Evolutionary conservation across 768 basidiomycete species (phyloP), one percentile per base, ranked within the genome.

Genomic region (Xanthoconium stramineum): DNA sequence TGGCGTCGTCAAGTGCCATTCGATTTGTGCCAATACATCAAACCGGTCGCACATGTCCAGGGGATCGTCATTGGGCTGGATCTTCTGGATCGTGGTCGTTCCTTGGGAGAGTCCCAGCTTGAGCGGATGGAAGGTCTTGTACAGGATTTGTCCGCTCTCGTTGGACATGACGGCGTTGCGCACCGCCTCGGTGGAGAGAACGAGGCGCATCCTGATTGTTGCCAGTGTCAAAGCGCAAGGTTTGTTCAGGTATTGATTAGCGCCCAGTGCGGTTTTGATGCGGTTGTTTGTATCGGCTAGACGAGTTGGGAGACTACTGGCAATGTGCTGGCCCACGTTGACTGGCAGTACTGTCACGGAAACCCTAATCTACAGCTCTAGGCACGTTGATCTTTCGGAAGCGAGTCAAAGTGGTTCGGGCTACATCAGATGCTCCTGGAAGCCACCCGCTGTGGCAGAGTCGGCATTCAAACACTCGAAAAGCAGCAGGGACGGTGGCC

Each of bases 41-140:
- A 73, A 73, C 5, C 64, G 60, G 47, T 72, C 68, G 7, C 29
- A 59, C 65, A 69, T 65, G 30, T 68, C 65, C 51, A 29, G 30
- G 3, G 59, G 24, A 4, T 60, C 57, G 7, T 56, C 33, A 46
- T 61, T 72, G 10, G 65, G 54, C 30, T 39, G 60, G 47, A 66
- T 58, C 46, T 65, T 71, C 43, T 59, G 30, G 43, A 71, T 37
- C 28, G 60, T 69, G 11, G 71, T 66, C 43, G 49, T 63, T 10
- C 64, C 55, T 20, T 38, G 36, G 30, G 37, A 38, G 28, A n/a
- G 7, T 9, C 38, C 50, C 6, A 37, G 12, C 15, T 30, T 36
- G 29, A 51, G 20, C 17, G 45, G 20, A 17, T 38, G 29, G 15
- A 32, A 29, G 8, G 38, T n/a, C 36, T 17, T 39, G 36, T 37